Conservation (phyloP, 78 protist genomes). For the Dictyostelium intermedium region DNA sequence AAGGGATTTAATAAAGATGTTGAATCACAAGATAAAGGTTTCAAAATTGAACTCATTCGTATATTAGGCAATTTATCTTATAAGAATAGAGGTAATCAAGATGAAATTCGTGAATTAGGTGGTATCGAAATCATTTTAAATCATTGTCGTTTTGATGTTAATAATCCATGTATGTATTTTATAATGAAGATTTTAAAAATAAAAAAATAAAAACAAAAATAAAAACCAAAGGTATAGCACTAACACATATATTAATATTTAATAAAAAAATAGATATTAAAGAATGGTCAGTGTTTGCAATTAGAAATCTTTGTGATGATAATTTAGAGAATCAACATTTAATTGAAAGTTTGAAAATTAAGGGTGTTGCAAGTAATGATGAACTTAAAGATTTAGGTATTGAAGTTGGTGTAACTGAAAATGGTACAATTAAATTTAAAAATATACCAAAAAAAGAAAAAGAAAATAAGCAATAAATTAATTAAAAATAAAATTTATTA, state of each 20-base stretch:
- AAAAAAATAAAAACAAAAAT: background rate
- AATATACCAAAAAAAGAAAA: constrained; percentile 15
- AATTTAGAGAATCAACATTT: constrained; percentile 43
- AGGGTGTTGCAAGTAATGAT: constrained; percentile 57
- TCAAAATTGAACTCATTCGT: constrained; percentile 41
- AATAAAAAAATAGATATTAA: constrained; percentile 32
- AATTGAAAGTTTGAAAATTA: constrained; percentile 20
- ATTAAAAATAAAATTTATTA: background rate
- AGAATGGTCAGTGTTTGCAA: constrained; percentile 75
- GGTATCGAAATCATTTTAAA: constrained; percentile 66
- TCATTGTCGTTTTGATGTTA: constrained; percentile 63
- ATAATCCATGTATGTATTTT: constrained; percentile 37
- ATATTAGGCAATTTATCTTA: constrained; percentile 61
- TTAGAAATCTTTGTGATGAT: constrained; percentile 56
- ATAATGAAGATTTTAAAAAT: background rate
- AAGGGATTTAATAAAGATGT: constrained; percentile 17
- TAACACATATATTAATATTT: too few species aligned
- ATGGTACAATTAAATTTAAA: constrained; percentile 61
- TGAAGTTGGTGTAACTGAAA: constrained; percentile 2
- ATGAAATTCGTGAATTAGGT: constrained; percentile 70
- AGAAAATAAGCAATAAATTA: background rate
- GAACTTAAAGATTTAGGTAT: constrained; percentile 47
- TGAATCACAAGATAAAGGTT: constrained; percentile 34
- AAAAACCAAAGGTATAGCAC: too few species aligned
- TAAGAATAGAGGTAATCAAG: constrained; percentile 45